These are phyloP conservation scores for Citrullus amarus DNA, from an alignment of 306 rosid genomes.

Conservation along the genomic window DNA sequence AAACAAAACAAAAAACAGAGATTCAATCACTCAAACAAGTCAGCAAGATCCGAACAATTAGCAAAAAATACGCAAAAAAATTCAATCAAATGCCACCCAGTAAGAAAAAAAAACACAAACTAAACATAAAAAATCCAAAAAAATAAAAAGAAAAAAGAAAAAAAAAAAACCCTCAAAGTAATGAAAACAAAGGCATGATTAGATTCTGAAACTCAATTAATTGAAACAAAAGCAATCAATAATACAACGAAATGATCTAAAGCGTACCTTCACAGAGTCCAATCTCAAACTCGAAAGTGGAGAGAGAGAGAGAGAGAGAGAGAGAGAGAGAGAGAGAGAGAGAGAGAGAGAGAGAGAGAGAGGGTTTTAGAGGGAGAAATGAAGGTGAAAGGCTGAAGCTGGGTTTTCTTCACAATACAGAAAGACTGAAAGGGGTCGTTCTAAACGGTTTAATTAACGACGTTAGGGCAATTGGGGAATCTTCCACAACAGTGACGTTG, in stretches of 20 bases:
- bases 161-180: not conserved
- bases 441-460: conserved; percentile 19
- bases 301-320: conserved; percentile 4
- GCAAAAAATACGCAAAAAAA: conserved; percentile 11
- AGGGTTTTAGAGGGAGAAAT: not conserved
- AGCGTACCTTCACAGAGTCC: not conserved
- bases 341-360: not conserved
- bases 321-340: not conserved
- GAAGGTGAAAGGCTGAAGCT: not conserved
- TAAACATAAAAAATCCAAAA: not conserved
- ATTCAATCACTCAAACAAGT: conserved; percentile 6
- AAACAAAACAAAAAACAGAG: not conserved
- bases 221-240: not conserved
- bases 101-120: not conserved
- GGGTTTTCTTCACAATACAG: conserved; percentile 7
- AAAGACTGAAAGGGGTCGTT: conserved; percentile 9
- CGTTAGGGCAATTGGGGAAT: conserved; percentile 5
- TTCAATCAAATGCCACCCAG: not conserved
- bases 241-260: conserved; percentile 1
- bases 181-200: not conserved
- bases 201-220: not conserved
- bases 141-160: not conserved
- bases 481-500: not conserved
- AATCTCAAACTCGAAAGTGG: not conserved
- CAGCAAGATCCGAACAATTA: conserved; percentile 20